Evolutionary conservation across 768 basidiomycete genomes (phyloP), one percentile per base, ranked within the genome.

Genomic region (Glaciozyma martinii): DNA sequence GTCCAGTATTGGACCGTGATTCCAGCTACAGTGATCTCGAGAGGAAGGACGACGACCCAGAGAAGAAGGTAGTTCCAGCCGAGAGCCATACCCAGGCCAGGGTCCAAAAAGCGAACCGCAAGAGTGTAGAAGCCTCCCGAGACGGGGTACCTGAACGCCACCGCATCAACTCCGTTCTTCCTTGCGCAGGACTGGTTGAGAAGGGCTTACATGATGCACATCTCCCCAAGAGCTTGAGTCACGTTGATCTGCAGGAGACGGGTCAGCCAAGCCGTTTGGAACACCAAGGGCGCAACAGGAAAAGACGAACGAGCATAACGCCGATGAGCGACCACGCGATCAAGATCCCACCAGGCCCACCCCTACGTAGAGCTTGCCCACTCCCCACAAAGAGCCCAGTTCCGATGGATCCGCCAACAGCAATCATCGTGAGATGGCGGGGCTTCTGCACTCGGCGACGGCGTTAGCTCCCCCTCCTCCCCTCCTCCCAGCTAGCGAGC

Each of bases 21-120:
- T 18, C 89, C 90, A 0, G 89, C 89, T 12, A 89, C 90, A 9
- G 86, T 88, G 37, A 93, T 81, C 73, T 92, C 89, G 0, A 88
- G 86, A 0, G 89, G 90, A 19, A 92, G 84, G 0, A 86, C 87
- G 32, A 90, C 85, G 3, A 88, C 88, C 75, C 89, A 80, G 72
- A 83, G 83, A 81, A 90, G 74, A 90, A 91, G 74, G 90, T 90
- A 68, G 53, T 65, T 66, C 66, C 66, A 72, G 19, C 73, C 73
- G 62, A 74, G 61, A 23, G 73, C 73, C 59, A 69, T 70, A 16
- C 60, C 71, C 29, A 64, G 62, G 46, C 46, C 58, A 5, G 55
- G 59, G 55, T 74, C 70, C n/a, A 74, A 33, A 52, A 74, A 74
- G 8, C 71, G 67, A 10, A 62, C 60, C 3, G 67, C 64, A 21